Base-by-base conservation (phyloP, 2,329 filamentous ascomycete species). In the Exophiala alcalophila region DNA sequence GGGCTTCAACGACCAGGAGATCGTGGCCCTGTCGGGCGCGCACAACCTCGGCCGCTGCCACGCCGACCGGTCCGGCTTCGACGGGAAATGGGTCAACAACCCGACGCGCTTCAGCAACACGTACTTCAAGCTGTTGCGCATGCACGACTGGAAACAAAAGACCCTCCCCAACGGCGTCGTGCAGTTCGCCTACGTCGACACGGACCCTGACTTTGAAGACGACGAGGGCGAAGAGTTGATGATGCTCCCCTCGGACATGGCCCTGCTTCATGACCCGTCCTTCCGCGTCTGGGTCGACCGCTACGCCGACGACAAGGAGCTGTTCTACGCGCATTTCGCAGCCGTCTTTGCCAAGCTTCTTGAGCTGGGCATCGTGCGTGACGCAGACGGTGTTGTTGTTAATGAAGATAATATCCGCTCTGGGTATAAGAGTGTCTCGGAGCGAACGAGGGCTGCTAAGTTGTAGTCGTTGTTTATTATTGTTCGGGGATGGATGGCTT, bases 161-260 rank as follows among this genome's bases (percentile, higher is more conserved):
- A 74, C 66, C 9, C 59, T 79, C 39, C 58, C 61, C 10, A 76
- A 72, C 49, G 77, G 76, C 1, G 57, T 77, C 12, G 63, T 67
- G 40, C 77, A 82, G 62, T 83, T 78, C 58, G 72, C 74, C 30
- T 77, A 78, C 54, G 71, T 72, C 33, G 77, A 81, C 49, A 74
- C 78, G 32, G 74, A 81, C 52, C 57, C 60, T 11, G 41, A 53
- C 6, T 53, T 52, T 14, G 39, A 41, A 12, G 31, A 20, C 3
- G 28, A 33, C 10, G 30, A 37, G 15, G 30, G 20, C 4, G 38
- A 61, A 4, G 71, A 72, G 42, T 63, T 83, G 28, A 83, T 83
- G 80, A 83, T 83, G 80, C 58, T 83, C 57, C 79, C 79, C 0
- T 81, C 78, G 2, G 79, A 83, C 57, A 73, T 83, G 56, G 73